phyloP scores from a whole-genome alignment of 208 protist species.

The Trypanosoma theileri region DNA sequence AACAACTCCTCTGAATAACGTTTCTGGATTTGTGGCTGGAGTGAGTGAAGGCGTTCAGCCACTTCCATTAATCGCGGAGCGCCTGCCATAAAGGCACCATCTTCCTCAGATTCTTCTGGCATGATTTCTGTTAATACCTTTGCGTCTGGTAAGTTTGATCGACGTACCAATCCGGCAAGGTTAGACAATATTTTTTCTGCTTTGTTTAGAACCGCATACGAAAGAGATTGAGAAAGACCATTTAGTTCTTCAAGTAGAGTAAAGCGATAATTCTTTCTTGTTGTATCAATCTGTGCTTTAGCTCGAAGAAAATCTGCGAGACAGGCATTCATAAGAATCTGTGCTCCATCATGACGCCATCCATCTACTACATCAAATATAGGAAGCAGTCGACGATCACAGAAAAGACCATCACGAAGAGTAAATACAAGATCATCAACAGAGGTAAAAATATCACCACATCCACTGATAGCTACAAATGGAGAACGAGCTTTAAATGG shows the following conservation, averaged over 20 bases:
- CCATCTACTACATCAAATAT: conserved; percentile 80
- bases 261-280: conserved; percentile 79
- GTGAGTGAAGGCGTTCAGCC: conserved; percentile 53
- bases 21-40: conserved; percentile 81
- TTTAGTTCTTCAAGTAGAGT: conserved; percentile 88
- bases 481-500: conserved; percentile 70
- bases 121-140: conserved; percentile 66
- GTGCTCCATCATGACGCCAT: conserved; percentile 78
- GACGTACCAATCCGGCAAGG: conserved; percentile 64
- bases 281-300: conserved; percentile 80
- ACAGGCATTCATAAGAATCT: conserved; percentile 89
- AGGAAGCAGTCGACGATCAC: conserved; percentile 79
- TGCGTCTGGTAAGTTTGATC: conserved; percentile 40
- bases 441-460: conserved; percentile 77
- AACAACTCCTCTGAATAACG: conserved; percentile 40
- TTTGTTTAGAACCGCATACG: conserved; percentile 76
- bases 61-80: conserved; percentile 62
- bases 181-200: conserved; percentile 74
- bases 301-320: conserved; percentile 82
- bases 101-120: conserved; percentile 45
- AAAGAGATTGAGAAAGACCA: conserved; percentile 85
- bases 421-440: conserved; percentile 81
- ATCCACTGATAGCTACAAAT: conserved; percentile 87
- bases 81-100: conserved; percentile 57
- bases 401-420: conserved; percentile 81